A percentile compares a stretch with the other conserved stretches of the same genome.
These are phyloP conservation scores for Rhynchosporium graminicola DNA, from an alignment of 2,329 filamentous ascomycete species.

Conservation along the genomic window DNA sequence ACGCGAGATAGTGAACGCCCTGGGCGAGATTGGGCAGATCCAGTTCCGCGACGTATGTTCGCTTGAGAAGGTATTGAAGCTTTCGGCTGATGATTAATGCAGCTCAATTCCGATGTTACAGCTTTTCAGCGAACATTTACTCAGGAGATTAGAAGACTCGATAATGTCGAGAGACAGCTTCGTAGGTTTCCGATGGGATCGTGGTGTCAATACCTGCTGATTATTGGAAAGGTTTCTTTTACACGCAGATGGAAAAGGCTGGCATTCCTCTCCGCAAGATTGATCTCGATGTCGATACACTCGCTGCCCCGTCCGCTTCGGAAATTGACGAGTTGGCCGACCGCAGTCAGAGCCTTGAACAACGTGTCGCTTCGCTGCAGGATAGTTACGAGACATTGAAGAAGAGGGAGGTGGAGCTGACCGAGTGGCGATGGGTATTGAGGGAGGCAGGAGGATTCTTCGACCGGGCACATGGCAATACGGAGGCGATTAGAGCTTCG, in stretches of 20 bases:
- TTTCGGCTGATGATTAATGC: constrained; percentile 32
- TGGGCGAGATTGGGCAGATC: constrained; percentile 93
- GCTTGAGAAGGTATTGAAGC: constrained; percentile 1
- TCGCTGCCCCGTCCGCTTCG: constrained; percentile 84
- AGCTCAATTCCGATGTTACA: constrained; percentile 91
- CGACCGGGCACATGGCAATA: constrained; percentile 91
- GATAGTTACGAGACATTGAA: constrained; percentile 99
- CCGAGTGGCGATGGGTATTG: constrained; percentile 97
- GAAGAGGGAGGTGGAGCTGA: constrained; percentile 94
- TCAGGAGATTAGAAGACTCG: constrained; percentile 92
- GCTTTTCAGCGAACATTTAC: constrained; percentile 98
- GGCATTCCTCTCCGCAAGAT: constrained; percentile 84
- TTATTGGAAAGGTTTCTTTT: constrained; percentile 76
- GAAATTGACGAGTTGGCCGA: constrained; percentile 97
- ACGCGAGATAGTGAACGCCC: constrained; percentile 91
- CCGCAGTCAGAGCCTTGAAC: constrained; percentile 88
- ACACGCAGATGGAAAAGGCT: constrained; percentile 92
- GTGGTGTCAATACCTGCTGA: constrained; percentile 22
- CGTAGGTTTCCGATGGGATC: constrained; percentile 58
- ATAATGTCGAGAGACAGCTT: constrained; percentile 97
- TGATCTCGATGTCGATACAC: constrained; percentile 83
- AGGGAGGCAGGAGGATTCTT: constrained; percentile 97
- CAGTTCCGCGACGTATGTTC: constrained; percentile 87
- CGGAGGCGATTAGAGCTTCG: constrained; percentile 92
- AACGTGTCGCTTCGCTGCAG: constrained; percentile 86